phyloP scores from a whole-genome alignment of 1,139 yeast species.

The Zygosaccharomyces pseudobailii region DNA sequence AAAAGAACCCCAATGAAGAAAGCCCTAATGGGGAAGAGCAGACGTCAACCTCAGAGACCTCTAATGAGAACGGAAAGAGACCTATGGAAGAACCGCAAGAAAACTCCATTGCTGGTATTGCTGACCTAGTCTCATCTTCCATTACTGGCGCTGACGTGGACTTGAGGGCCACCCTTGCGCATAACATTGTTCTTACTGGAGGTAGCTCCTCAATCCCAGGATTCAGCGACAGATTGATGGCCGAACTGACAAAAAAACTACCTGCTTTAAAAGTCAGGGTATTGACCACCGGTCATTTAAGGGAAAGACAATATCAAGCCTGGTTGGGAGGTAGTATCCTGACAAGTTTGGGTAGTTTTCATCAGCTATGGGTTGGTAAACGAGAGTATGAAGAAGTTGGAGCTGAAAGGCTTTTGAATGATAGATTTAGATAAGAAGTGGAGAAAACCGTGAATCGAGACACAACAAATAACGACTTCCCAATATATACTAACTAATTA shows the following conservation, averaged over 20 bases:
- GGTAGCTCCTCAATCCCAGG: conserved; percentile 87
- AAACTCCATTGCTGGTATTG: conserved; percentile 46
- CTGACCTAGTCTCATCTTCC: conserved; percentile 66
- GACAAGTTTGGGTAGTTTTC: conserved; percentile 91
- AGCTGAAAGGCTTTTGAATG: conserved; percentile 66
- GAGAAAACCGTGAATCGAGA: too few relatives aligned
- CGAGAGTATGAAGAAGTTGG: conserved; percentile 93
- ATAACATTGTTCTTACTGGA: conserved; percentile 89
- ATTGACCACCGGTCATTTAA: conserved; percentile 79
- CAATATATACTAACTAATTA: background rate
- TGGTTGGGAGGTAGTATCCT: conserved; percentile 97
- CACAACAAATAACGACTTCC: conserved; percentile 4
- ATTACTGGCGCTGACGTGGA: conserved; percentile 79
- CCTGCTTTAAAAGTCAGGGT: conserved; percentile 92
- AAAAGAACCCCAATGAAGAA: conserved; percentile 26
- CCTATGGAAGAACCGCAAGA: conserved; percentile 21
- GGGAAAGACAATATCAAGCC: conserved; percentile 78
- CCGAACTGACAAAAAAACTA: conserved; percentile 65
- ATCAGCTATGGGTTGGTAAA: conserved; percentile 93
- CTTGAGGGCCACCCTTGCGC: conserved; percentile 82
- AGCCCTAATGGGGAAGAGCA: conserved; percentile 30
- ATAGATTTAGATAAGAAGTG: conserved; percentile 55
- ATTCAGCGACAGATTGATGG: conserved; percentile 71
- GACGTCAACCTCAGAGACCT: conserved; percentile 21
- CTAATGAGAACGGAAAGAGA: conserved; percentile 33